Evolutionary conservation across 805 yeast genomes (phyloP), one percentile per base, ranked within the genome.

Genomic region (Metschnikowia baotianmanensis): DNA sequence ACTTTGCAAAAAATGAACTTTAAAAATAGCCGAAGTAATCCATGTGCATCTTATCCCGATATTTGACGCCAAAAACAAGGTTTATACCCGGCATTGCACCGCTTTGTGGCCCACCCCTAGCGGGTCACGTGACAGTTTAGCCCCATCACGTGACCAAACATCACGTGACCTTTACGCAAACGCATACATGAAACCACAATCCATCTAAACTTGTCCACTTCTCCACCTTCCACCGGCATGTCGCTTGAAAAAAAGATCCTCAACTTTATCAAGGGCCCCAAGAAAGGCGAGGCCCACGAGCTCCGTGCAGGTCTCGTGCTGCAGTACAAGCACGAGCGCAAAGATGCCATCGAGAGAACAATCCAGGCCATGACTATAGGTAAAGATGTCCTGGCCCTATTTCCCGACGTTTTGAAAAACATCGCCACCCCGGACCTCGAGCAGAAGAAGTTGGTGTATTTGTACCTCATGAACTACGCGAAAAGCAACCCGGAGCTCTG

Each of bases 351-450:
- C 52, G 96, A 91, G 65, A 77, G 96, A 45, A 96, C 95, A 16
- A 93, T 93, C 58, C 95, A 93, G 43, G 98, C 96, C 45, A 93
- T 93, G 99, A 93, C 99, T 0, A 78, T 89, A 22, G 98, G 98
- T 9, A 93, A 93, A 59, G 99, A 93, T 62, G 98, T 93, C 18
- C 86, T 96, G 15, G 80, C 95, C 2, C 71, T 93, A 40, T 93
- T 93, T 55, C 99, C 99, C 2, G 98, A 93, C 62, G 95, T 93
- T 20, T 71, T 93, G 61, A 95, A 93, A 67, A 93, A 93, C 65
- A 85, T 93, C 52, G 97, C 99, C 40, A 93, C 99, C 1, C 91
- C 86, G 57, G 99, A 93, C 63, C 70, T 93, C 46, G 96, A 93
- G 55, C 97, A 93, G 68, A 93, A 93, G 76, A 93, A 93, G 63